These are phyloP conservation scores for Flaveria brownii DNA, from an alignment of 129 eudicot species.

Conservation along the genomic window DNA sequence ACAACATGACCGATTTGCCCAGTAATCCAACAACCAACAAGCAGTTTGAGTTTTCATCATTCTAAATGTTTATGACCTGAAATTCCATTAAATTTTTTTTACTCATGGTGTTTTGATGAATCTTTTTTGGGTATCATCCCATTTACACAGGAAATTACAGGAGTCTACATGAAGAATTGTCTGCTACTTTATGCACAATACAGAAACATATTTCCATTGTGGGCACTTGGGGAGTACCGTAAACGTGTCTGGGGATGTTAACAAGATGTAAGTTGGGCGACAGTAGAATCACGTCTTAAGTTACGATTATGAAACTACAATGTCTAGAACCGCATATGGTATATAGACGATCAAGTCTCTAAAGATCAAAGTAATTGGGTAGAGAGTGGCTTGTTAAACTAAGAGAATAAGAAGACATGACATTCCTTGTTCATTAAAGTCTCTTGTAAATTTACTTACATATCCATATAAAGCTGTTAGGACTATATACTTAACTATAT, in stretches of 20 bases:
- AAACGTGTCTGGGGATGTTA: slow-evolving; percentile 24
- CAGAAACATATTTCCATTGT: slow-evolving; percentile 36
- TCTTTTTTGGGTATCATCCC: not conserved
- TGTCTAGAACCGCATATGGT: too few species aligned
- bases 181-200: slow-evolving; percentile 29
- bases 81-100: not conserved
- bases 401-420: not conserved
- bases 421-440: not conserved
- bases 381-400: not conserved
- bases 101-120: not conserved
- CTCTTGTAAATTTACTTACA: not conserved
- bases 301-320: not conserved
- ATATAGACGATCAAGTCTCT: not conserved
- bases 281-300: not conserved
- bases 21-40: too few species aligned
- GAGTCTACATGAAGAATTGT: slow-evolving; percentile 39
- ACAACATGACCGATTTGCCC: too few species aligned
- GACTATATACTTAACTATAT: too few species aligned
- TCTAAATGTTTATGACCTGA: not conserved
- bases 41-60: too few species aligned
- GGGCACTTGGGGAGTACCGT: slow-evolving; percentile 42
- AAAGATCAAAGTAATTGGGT: not conserved
- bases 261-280: not conserved
- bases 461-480: not conserved
- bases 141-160: slow-evolving; percentile 29